phyloP scores from a whole-genome alignment of 345 rosid genomes.

The Eucalyptus coolabah region DNA sequence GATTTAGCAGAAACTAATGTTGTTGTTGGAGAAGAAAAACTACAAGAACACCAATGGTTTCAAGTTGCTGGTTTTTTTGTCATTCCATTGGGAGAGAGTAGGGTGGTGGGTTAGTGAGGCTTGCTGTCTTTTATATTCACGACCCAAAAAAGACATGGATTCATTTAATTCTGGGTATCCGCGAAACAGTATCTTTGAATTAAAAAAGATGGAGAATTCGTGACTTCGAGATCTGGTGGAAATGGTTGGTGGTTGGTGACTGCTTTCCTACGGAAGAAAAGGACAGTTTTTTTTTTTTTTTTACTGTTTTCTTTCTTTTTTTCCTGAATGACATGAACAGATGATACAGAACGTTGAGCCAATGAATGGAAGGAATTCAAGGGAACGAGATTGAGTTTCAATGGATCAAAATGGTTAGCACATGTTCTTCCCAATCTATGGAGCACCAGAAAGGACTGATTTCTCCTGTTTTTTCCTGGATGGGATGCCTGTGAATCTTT shows the following conservation, averaged over 20 bases:
- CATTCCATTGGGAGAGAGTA: not conserved
- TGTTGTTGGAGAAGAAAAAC: not conserved
- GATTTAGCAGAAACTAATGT: not conserved
- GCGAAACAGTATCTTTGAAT: not conserved
- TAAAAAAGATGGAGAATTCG: not conserved
- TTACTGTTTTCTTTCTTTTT: not conserved
- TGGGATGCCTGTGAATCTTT: slow-evolving; percentile 2
- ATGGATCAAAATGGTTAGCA: slow-evolving; percentile 39
- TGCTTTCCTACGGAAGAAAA: slow-evolving; percentile 17
- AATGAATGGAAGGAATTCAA: slow-evolving; percentile 48
- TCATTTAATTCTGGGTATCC: not conserved
- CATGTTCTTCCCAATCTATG: not conserved
- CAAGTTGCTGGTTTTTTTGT: not conserved
- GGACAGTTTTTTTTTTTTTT: not conserved
- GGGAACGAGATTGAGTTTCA: slow-evolving; percentile 48
- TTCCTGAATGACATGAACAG: not conserved
- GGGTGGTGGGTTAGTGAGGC: slow-evolving; percentile 4
- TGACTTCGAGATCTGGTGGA: slow-evolving; percentile 11
- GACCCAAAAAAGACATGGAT: not conserved
- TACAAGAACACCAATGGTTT: not conserved
- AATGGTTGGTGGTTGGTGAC: slow-evolving; percentile 22
- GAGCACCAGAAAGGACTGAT: not conserved
- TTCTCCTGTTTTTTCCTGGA: not conserved
- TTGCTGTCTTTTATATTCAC: slow-evolving; percentile 1
- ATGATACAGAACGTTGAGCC: not conserved